A percentile compares a stretch with the other conserved stretches of the same genome.
Evolutionary conservation across 2,329 filamentous ascomycete species (phyloP).

Genomic region (Trematosphaeria pertusa): DNA sequence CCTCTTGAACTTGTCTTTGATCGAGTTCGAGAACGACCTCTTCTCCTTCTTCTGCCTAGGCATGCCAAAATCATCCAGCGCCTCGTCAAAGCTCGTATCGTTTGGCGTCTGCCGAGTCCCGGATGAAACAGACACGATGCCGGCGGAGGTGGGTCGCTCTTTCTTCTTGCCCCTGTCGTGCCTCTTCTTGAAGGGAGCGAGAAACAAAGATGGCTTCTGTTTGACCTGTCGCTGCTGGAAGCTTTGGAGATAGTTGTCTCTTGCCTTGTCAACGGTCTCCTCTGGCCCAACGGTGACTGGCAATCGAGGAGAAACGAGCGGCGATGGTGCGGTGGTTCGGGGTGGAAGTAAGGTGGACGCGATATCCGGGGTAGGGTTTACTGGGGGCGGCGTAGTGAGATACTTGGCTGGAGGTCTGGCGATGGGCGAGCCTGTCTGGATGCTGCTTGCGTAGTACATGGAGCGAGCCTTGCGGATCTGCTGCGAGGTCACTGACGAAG

Average conservation of each 20-base stretch:
- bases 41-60: slow-evolving; percentile 56
- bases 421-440: slow-evolving; percentile 47
- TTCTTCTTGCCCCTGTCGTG: slow-evolving; percentile 37
- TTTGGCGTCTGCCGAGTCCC: slow-evolving; percentile 15
- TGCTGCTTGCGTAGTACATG: slow-evolving; percentile 48
- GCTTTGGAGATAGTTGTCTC: slow-evolving; percentile 51
- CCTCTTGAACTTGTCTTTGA: slow-evolving; percentile 68
- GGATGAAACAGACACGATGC: slow-evolving; percentile 20
- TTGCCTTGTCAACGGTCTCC: slow-evolving; percentile 40
- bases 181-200: slow-evolving; percentile 54
- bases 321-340: slow-evolving; percentile 21
- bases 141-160: slow-evolving; percentile 24
- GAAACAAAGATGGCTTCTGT: slow-evolving; percentile 53
- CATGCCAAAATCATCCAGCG: slow-evolving; percentile 28
- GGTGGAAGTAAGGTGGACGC: slow-evolving; percentile 6
- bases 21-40: slow-evolving; percentile 66
- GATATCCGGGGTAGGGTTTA: slow-evolving; percentile 12
- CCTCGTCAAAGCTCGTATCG: slow-evolving; percentile 18
- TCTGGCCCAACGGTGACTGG: slow-evolving; percentile 33
- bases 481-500: slow-evolving; percentile 39
- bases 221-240: slow-evolving; percentile 51
- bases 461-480: slow-evolving; percentile 47
- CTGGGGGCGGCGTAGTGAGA: slow-evolving; percentile 31
- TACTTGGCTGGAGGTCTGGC: slow-evolving; percentile 42
- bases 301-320: slow-evolving; percentile 29